These are phyloP conservation scores for Phyllosticta capitalensis DNA, from an alignment of 2,329 filamentous ascomycete species.

Conservation along the genomic window DNA sequence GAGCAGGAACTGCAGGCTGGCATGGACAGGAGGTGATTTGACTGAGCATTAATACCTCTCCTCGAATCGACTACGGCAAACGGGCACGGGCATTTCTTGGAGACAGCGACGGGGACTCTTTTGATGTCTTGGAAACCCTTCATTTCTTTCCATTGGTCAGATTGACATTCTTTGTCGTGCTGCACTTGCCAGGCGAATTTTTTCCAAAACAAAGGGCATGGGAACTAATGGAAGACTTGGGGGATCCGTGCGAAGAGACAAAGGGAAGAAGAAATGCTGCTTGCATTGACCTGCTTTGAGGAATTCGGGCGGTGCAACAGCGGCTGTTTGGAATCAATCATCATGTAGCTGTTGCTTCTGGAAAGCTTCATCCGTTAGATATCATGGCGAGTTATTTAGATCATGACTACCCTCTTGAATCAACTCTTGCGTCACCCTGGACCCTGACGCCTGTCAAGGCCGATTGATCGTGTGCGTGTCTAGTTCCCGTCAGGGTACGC, in stretches of 20 bases:
- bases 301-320: neutral
- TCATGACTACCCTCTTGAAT: neutral
- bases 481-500: neutral
- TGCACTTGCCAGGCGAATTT: neutral
- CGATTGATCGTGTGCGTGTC: no score
- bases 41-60: neutral
- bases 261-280: neutral
- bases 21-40: conserved; percentile 10
- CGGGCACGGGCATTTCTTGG: conserved; percentile 3
- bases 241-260: neutral
- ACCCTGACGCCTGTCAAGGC: neutral
- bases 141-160: neutral
- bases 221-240: neutral
- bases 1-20: conserved; percentile 12
- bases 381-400: neutral
- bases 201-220: neutral
- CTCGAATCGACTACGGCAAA: neutral
- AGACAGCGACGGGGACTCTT: neutral
- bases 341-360: neutral
- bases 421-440: neutral
- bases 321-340: neutral
- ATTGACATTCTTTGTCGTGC: neutral
- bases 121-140: neutral
- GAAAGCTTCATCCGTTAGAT: neutral
- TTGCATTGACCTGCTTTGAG: neutral